Conservation (phyloP, 257 asterid species). For the Jacaranda mimosifolia region DNA sequence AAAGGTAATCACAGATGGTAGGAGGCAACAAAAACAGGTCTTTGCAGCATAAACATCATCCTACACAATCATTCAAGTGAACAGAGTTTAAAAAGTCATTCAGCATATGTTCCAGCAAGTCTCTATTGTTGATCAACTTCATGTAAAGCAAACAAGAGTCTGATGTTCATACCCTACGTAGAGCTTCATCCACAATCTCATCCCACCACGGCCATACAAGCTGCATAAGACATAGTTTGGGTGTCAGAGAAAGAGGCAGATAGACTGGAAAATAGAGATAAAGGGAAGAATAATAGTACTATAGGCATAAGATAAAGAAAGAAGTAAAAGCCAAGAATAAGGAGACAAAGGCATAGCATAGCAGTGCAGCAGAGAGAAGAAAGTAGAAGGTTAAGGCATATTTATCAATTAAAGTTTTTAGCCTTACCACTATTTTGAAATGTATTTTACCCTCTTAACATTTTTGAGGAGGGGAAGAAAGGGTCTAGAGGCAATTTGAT, state of each 20-base stretch:
- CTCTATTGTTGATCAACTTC: constrained; percentile 18
- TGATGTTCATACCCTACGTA: constrained; percentile 58
- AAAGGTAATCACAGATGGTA: constrained; percentile 8
- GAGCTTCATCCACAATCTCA: constrained; percentile 76
- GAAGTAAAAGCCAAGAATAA: background rate
- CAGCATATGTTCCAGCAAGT: background rate
- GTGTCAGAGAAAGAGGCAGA: constrained; percentile 17
- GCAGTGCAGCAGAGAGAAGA: background rate
- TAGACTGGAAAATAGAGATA: constrained; percentile 24
- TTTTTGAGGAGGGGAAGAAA: background rate
- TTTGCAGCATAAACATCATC: constrained; percentile 27
- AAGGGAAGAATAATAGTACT: background rate
- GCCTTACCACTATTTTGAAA: too few relatives aligned
- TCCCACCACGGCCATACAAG: constrained; percentile 77
- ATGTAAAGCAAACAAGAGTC: constrained; percentile 34
- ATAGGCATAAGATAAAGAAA: background rate
- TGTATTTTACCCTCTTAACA: too few relatives aligned
- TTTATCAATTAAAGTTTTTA: background rate
- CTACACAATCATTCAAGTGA: constrained; percentile 12
- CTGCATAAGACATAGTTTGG: constrained; percentile 51
- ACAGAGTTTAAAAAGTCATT: constrained; percentile 1
- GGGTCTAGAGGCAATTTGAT: background rate
- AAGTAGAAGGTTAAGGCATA: background rate
- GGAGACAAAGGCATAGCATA: background rate
- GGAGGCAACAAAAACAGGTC: constrained; percentile 11